Base-by-base conservation (phyloP, 371 early-diverging fungal species). In the Rhizomucor miehei region DNA sequence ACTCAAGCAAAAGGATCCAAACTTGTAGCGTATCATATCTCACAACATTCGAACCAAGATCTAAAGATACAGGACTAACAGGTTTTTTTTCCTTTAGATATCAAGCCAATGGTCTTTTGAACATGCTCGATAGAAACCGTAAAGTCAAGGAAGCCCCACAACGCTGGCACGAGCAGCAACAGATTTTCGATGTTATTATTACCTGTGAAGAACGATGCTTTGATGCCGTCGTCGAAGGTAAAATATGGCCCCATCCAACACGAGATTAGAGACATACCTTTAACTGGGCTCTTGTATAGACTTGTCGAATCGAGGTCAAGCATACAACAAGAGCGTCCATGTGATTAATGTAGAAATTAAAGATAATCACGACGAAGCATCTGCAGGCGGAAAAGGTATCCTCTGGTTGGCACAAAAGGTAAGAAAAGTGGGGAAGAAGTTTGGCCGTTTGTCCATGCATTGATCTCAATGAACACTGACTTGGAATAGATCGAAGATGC, bases 151-250 rank as follows among this genome's bases (percentile, higher is more conserved):
- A 63, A 25, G 93, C 96, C 2, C 95, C 99, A 1, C 94, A 97
- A 67, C 79, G 88, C 34, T 82, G 80, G 78, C 94, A 94, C 50
- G 91, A 93, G 49, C 82, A 80, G 14, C 57, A 69, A 10, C 81
- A 84, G 29, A 68, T 78, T n/a, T 96, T 86, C 68, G 98, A 98
- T 69, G 87, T 98, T 0, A 89, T 98, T 34, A 89, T 98, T 45
- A 96, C 96, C 3, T 97, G 98, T 59, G 99, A 98, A 73, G 98
- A 98, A 65, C 83, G 96, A 24, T 93, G 93, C 49, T 98, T 91
- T 66, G 95, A 95, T 63, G 85, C 94, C 0, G 96, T 96, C 0
- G 87, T 89, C 44, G 97, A 98, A 73, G 95, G 90, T 89, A 63
- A 49, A 3, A 2, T 48, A n/a, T 17, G 44, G 17, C 36, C 2